Evolutionary conservation across 345 rosid species (phyloP), one percentile per base, ranked within the genome.

Genomic region (Citrus hindsii): DNA sequence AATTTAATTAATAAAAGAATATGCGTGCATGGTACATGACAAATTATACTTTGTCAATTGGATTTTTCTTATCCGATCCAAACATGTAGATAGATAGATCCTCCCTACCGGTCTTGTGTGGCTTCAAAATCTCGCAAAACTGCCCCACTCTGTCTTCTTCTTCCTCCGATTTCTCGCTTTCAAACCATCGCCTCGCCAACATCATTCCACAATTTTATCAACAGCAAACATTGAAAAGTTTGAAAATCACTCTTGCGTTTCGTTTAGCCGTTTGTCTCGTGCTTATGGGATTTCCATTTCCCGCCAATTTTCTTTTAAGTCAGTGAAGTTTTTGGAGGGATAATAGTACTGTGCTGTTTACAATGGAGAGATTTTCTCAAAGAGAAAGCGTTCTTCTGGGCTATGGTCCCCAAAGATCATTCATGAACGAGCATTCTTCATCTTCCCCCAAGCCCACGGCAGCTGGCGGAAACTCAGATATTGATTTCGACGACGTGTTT

Each of bases 401-500:
- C 9, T 89, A 82, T 51, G 79, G 75, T 75, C 82, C 74, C 30
- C 72, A 65, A 56, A 75, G 79, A 30, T 71, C 88, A 19, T 21
- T 68, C 32, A 67, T 73, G 16, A 77, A 74, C 30, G 78, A 83
- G 22, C 62, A 46, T 71, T 48, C 84, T 60, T 76, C 18, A 13
- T 46, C 83, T 53, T 71, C 80, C 7, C 75, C 78, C 6, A 71
- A 65, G 24, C 75, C 80, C 5, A 69, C 59, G 21, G 48, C 72
- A 28, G 76, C 75, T 0, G 46, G 55, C 69, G 42, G 81, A 53
- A 81, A 78, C 79, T 79, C 94, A 5, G 98, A 92, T 80, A 58
- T 92, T 59, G 97, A 93, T 83, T 95, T 93, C 79, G 77, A 79
- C 2, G 98, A 92, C 37, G 98, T 93, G 38, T 95, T 95, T 63